Conservation (phyloP, 1,139 yeast species). For the Saccharomyces hybrid region DNA sequence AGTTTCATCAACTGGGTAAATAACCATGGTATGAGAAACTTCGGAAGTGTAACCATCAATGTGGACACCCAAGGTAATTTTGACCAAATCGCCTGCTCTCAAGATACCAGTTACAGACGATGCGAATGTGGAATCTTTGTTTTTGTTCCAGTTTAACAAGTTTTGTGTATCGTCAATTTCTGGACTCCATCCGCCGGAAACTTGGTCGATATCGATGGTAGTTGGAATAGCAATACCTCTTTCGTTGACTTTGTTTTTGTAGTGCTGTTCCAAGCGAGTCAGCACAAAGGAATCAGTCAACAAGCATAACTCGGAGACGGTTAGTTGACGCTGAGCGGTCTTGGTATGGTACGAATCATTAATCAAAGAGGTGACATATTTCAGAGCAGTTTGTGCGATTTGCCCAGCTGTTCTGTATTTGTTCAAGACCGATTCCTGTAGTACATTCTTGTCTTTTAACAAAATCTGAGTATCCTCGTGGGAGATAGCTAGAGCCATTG, state of each 20-base stretch:
- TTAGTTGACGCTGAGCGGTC: conserved; percentile 37
- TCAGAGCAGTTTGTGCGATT: conserved; percentile 78
- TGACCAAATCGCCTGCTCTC: conserved; percentile 75
- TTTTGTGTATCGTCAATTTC: conserved; percentile 58
- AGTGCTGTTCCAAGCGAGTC: conserved; percentile 46
- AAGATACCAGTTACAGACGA: conserved; percentile 39
- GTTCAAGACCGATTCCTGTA: conserved; percentile 54
- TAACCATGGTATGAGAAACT: conserved; percentile 77
- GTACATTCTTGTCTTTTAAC: conserved; percentile 63
- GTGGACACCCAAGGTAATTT: conserved; percentile 78
- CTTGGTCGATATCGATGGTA: conserved; percentile 73
- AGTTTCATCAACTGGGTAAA: conserved; percentile 50
- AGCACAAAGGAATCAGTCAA: conserved; percentile 69
- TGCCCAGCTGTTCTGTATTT: conserved; percentile 89
- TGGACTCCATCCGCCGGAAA: conserved; percentile 75
- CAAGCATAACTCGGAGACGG: conserved; percentile 71
- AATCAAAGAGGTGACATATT: conserved; percentile 57
- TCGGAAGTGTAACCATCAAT: conserved; percentile 91
- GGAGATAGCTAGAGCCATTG: conserved; percentile 58
- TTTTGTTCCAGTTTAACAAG: conserved; percentile 25
- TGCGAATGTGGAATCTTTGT: conserved; percentile 13
- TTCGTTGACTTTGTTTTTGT: conserved; percentile 53
- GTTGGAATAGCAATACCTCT: conserved; percentile 95
- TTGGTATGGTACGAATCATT: conserved; percentile 57
- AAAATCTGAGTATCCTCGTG: conserved; percentile 67